phyloP scores from a whole-genome alignment of 495 filamentous ascomycete species.

The Neurospora sp. region DNA sequence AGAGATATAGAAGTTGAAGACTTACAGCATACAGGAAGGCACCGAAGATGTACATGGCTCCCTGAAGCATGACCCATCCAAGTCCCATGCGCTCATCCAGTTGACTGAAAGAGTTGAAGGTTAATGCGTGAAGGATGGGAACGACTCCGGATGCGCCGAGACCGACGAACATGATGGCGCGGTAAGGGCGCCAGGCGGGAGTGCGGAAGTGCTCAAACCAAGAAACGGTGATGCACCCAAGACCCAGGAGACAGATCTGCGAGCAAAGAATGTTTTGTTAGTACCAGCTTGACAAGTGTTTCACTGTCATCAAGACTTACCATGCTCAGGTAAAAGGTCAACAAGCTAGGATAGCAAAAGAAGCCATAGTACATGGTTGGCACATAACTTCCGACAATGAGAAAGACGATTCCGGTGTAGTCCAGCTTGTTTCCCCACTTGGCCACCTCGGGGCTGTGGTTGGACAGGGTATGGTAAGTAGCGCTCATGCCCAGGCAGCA shows the following conservation, averaged over 20 bases:
- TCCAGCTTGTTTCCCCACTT: constrained; percentile 56
- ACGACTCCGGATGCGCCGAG: constrained; percentile 79
- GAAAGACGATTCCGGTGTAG: constrained; percentile 80
- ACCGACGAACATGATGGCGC: constrained; percentile 82
- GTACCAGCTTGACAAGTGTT: background rate
- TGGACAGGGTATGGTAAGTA: constrained; percentile 44
- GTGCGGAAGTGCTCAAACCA: constrained; percentile 73
- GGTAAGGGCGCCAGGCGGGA: constrained; percentile 70
- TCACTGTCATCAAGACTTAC: constrained; percentile 27
- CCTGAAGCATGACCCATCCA: constrained; percentile 66
- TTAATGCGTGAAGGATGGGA: constrained; percentile 61
- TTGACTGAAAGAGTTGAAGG: constrained; percentile 37
- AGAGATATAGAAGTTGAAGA: background rate
- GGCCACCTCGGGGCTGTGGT: constrained; percentile 31
- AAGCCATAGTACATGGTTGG: constrained; percentile 85
- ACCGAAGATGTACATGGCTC: constrained; percentile 74
- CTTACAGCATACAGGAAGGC: constrained; percentile 67
- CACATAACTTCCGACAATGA: constrained; percentile 83
- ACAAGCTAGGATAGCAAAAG: constrained; percentile 50
- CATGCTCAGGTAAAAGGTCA: constrained; percentile 64
- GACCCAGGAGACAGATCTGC: constrained; percentile 66
- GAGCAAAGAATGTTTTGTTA: background rate
- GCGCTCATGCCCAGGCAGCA: constrained; percentile 79
- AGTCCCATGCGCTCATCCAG: constrained; percentile 66
- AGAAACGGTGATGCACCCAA: constrained; percentile 64